Evolutionary conservation across 169 alveolate species (phyloP), one percentile per base, ranked within the genome.

Genomic region (Babesia bigemina): DNA sequence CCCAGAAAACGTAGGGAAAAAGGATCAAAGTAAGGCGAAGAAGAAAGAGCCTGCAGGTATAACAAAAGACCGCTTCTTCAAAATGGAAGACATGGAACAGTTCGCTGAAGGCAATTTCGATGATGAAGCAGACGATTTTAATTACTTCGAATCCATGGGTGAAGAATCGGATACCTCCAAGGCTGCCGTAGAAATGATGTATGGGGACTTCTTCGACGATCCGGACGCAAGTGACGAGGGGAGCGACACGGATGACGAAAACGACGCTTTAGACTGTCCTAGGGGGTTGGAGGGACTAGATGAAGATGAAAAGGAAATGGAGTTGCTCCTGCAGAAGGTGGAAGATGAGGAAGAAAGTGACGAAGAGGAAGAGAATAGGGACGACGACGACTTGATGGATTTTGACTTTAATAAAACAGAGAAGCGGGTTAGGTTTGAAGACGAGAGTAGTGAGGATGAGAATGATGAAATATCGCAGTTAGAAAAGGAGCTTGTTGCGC

Each of bases 401-500:
- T 66, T 49, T 1, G 72, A 69, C 36, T 57, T 49, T 48, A 33
- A 26, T 22, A 7, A 17, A 4, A 75, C 39, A 39, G 26, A 17
- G 36, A 26, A 16, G 0, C 77, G 29, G 16, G 45, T 19, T 2
- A 29, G 45, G 24, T 53, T 26, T 53, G 58, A 13, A 14, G 39
- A 33, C 2, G 6, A 24, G 1, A 44, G 42, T 36, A 70, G 47
- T 58, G 75, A 13, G 16, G 39, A 33, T 33, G 39, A 24, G 1
- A 47, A 55, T 52, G 75, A 57, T 58, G 75, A 84, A 39, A 90
- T 69, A 76, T 72, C 83, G 45, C 57, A 65, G 36, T 53, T 90
- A 13, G 97, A 94, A 63, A 73, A 84, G 56, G 91, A 92, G 26
- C 70, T 90, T 71, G 72, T 91, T 6, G 81, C 78, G 26, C 77